phyloP scores from a whole-genome alignment of 768 basidiomycete genomes.

The Termitomyces sp. region DNA sequence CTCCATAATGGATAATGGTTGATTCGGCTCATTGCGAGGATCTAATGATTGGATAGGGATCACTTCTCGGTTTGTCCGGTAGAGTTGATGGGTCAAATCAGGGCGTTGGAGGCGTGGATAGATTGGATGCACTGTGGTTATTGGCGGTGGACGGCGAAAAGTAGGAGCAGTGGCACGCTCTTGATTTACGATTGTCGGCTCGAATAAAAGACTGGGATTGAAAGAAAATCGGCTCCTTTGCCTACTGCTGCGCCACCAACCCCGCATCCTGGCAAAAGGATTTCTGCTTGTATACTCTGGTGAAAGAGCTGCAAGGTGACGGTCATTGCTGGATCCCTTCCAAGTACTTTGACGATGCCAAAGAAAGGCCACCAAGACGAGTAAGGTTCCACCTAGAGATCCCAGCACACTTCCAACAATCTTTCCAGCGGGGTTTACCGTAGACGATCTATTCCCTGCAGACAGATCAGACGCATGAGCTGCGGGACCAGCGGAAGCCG shows the following conservation, averaged over 20 bases:
- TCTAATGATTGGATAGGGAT: conserved; percentile 8
- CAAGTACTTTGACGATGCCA: conserved; percentile 16
- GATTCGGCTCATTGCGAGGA: conserved; percentile 8
- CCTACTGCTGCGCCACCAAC: not conserved
- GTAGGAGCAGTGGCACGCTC: not conserved
- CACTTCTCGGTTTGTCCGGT: conserved; percentile 9
- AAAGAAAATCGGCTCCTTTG: conserved; percentile 18
- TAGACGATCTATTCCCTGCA: not conserved
- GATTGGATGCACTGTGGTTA: conserved; percentile 12
- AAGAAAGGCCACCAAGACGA: conserved; percentile 17
- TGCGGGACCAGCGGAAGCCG: not conserved
- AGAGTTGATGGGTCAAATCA: conserved; percentile 6
- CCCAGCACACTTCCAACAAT: conserved; percentile 26
- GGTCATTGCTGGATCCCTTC: conserved; percentile 3
- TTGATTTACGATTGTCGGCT: conserved; percentile 7
- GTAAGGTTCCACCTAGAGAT: conserved; percentile 17
- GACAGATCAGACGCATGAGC: not conserved
- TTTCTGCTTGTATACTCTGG: not conserved
- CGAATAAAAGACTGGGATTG: conserved; percentile 22
- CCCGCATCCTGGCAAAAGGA: not conserved
- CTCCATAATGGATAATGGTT: conserved; percentile 19
- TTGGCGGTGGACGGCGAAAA: conserved; percentile 10
- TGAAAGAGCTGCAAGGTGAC: not conserved
- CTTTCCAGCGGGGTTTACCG: conserved; percentile 6
- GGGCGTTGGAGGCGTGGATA: conserved; percentile 9